Base-by-base conservation (phyloP, 208 protist species). In the Naegleria gruberi region DNA sequence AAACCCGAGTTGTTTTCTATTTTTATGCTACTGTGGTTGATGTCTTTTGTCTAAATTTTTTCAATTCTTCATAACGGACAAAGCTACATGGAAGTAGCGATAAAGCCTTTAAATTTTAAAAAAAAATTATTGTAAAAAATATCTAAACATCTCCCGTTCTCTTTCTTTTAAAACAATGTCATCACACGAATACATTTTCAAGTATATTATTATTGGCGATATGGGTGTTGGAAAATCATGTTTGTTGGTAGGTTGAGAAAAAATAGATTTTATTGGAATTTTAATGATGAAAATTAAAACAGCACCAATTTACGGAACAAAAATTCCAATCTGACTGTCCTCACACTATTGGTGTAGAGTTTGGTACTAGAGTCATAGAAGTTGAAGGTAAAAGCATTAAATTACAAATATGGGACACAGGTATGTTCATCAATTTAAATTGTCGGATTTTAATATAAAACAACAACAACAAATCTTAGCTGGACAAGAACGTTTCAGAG, bases 271-370 rank as follows among this genome's bases (percentile, higher is more conserved):
- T 83, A 0, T 44, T 12, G 15, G 15, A 44, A 44, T 44, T 44
- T 30, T 44, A 44, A 6, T 44, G 44, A 44, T 44, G 0, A 44
- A 26, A 83, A 44, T 30, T 44, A 83, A 19, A 77, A 45, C 40
- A 45, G 42, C 97, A 98, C 90, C 96, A 98, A 92, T 99, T 99
- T 94, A 99, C 97, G n/a, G 97, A 99, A 91, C 95, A 98, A 92
- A 96, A 96, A 84, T 99, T 93, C 96, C 30, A 83, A 43, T 82
- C 96, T 45, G 97, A 98, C 91, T 95, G 96, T 23, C 97, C 97
- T 30, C 98, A 99, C 93, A 99, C 98, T 47, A 99, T 99, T 93
- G 98, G 98, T 89, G 97, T 99, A 3, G 98, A 99, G 92, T 99
- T 99, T 92, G 98, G 97, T 82, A 99, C 98, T 41, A 94, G 97